phyloP scores from a whole-genome alignment of 2,329 filamentous ascomycete genomes.

The Cladosporium austrohemisphaericum region DNA sequence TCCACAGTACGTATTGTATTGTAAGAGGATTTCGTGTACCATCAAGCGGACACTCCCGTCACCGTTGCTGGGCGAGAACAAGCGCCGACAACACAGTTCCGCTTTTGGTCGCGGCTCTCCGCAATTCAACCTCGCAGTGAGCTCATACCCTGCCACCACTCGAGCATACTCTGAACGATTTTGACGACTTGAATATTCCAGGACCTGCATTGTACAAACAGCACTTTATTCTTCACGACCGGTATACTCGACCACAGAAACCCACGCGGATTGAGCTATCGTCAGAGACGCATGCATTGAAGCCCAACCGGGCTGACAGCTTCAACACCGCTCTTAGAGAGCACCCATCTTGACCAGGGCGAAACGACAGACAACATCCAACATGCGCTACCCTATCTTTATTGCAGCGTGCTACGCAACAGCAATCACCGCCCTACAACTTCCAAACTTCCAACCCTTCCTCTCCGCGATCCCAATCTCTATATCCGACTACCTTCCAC shows the following conservation, averaged over 20 bases:
- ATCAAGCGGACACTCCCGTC: background rate
- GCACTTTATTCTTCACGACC: background rate
- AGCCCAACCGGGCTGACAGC: constrained; percentile 3
- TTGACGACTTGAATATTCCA: background rate
- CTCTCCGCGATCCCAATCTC: constrained; percentile 27
- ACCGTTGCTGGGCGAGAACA: background rate
- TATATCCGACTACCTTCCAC: constrained; percentile 23
- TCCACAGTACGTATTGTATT: too few relatives aligned
- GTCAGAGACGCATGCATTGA: too few relatives aligned
- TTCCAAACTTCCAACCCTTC: constrained; percentile 29
- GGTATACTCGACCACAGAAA: background rate
- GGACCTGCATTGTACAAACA: background rate
- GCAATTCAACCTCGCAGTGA: constrained; percentile 6
- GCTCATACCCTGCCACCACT: constrained; percentile 11
- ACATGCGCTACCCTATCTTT: constrained; percentile 7
- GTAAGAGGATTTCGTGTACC: too few relatives aligned
- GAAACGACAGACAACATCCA: background rate
- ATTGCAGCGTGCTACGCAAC: constrained; percentile 1
- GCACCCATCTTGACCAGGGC: background rate
- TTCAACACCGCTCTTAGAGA: background rate
- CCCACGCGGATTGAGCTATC: too few relatives aligned
- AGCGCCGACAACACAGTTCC: constrained; percentile 4
- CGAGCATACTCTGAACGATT: background rate
- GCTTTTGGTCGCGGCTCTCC: constrained; percentile 6
- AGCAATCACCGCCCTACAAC: constrained; percentile 23